Base-by-base conservation (phyloP, 192 early-diverging fungal species). In the Mortierella alpina region DNA sequence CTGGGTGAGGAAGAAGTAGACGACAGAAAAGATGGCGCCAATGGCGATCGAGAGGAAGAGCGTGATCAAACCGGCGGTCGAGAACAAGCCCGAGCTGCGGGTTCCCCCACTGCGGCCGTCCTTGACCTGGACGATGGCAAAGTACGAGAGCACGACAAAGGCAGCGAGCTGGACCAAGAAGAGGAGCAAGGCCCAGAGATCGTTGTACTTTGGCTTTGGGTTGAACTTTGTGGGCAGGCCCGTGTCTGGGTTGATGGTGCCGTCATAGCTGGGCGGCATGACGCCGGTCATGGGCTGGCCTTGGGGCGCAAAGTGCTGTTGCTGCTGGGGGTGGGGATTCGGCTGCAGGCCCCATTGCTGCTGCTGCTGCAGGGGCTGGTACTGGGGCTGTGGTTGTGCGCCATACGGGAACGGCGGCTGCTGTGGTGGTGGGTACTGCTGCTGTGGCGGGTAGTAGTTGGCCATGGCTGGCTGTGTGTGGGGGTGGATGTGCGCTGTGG, bases 1-100 rank as follows among this genome's bases (percentile, higher is more conserved):
- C 67, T 90, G 87, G 66, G 88, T 84, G 31, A 88, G 57, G 5
- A 88, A 48, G 63, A 91, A 69, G 66, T 92, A 92, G 8, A 83
- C 40, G 10, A 90, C 54, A 72, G 90, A 90, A 52, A 92, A 78
- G 41, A 89, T 75, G 41, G 90, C 84, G 84, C 83, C 82, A 70
- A 87, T 70, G 84, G 83, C 56, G 79, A 83, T 76, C 84, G 89
- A 57, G 86, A 83, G 53, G 84, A 85, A 85, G 70, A 84, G 55
- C 65, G 84, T 73, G 83, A 89, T 69, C 85, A 86, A 54, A 59
- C 54, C 73, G 76, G 82, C 39, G 53, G 66, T 51, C 13, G 71
- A 64, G 10, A 66, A 74, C 50, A 70, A 46, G 17, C 70, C 23
- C 65, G 50, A 68, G 66, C 1, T 22, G 22, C n/a, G 40, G 58